Evolutionary conservation across 306 rosid species (phyloP).

Genomic region (Casuarina glauca): DNA sequence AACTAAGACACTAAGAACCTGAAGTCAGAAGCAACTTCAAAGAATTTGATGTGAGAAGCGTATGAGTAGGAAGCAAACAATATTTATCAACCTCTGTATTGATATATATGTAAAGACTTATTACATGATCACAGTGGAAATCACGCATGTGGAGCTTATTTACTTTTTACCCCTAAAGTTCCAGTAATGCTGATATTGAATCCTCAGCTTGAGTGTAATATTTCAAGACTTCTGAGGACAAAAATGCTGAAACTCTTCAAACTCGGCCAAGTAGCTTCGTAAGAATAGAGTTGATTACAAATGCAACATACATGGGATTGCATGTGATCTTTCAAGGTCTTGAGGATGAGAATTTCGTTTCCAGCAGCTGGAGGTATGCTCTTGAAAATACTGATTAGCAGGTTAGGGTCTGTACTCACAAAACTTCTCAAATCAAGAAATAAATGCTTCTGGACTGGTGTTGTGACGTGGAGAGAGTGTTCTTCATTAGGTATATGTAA

Average conservation of each 20-base stretch:
- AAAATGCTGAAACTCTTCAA: background rate
- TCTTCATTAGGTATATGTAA: constrained; percentile 27
- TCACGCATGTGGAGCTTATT: background rate
- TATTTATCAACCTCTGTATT: too few relatives aligned
- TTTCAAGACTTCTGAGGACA: constrained; percentile 19
- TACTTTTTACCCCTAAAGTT: background rate
- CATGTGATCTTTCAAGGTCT: background rate
- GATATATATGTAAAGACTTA: background rate
- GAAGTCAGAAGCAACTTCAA: too few relatives aligned
- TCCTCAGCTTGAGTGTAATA: constrained; percentile 11
- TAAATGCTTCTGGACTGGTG: constrained; percentile 20
- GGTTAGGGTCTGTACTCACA: constrained; percentile 21
- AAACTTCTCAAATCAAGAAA: constrained; percentile 17
- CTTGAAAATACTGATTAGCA: constrained; percentile 21
- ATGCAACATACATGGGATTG: background rate
- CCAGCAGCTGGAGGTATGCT: background rate
- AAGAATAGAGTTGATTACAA: background rate
- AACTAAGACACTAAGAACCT: too few relatives aligned
- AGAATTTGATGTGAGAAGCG: too few relatives aligned
- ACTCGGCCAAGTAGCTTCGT: background rate
- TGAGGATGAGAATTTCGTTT: background rate
- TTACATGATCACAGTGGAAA: background rate
- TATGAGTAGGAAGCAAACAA: too few relatives aligned
- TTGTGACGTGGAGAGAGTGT: constrained; percentile 11
- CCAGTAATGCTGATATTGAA: background rate